Evolutionary conservation across 306 rosid species (phyloP), one percentile per base, ranked within the genome.

Genomic region (Nissolia schottii): DNA sequence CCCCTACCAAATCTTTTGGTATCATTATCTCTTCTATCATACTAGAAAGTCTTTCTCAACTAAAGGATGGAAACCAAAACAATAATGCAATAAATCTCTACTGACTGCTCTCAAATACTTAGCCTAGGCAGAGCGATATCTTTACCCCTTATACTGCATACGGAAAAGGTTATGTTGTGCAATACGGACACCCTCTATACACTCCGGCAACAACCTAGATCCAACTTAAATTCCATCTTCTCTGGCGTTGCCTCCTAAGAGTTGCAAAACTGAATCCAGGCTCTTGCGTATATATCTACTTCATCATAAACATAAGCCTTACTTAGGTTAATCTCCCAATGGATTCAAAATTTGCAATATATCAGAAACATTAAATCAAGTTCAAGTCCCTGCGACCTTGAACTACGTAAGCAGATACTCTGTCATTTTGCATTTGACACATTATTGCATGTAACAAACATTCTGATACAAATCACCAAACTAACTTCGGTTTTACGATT

Each of bases 121-220:
- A 6, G 24, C 41, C 57, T 27, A 27, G 16, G 9, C 10, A 38
- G 16, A 15, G 41, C 37, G 49, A 37, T n/a, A 69, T 38, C 19
- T 61, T 38, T 13, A 25, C 57, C 43, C 58, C 3, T 35, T 58
- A 8, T 18, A 69, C 24, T 55, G 35, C 55, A n/a, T 45, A 66
- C 9, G 48, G 19, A 29, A 37, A 67, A 54, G 51, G 61, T 43
- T 46, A 58, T 24, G 20, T 69, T 27, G 8, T 19, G 49, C 24
- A 75, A 43, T 67, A 31, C 7, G 49, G 22, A 3, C 23, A 6
- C 49, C 65, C 34, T 27, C 40, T 67, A 16, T 15, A 58, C 3
- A 38, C 37, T 77, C 40, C 71, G 14, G 40, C 11, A 63, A 41
- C 68, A 78, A 45, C 24, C 61, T 29, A 29, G 64, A 71, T 23